Base-by-base conservation (phyloP, 179 eudicot species). In the Beta corolliflora region DNA sequence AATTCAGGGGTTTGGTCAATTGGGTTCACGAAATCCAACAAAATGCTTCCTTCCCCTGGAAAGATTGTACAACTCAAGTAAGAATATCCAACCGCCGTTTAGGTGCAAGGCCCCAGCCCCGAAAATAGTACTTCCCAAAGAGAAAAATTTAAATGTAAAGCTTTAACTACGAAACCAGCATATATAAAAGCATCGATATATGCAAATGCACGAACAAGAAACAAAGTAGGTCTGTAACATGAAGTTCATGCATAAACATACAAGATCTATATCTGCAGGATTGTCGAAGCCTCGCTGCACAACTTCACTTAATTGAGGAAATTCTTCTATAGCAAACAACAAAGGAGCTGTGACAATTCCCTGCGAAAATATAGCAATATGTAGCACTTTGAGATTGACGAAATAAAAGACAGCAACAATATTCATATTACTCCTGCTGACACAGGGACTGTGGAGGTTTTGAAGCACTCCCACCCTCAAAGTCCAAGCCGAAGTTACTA, bases 331-430 rank as follows among this genome's bases (percentile, higher is more conserved):
- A 11, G 99, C 99, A 86, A 87, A 95, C 77, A 95, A 83, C 75
- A 94, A 86, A 29, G 99, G 98, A 76, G 99, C 97, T 36, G 98
- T 95, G 54, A 95, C 88, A 65, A 95, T 94, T 73, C 99, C 98
- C 98, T 94, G 58, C 64, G 76, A 66, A 73, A 68, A 72, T 9
- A 31, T 14, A 74, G 45, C 74, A 77, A 46, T 13, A 10, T 76
- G 48, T 19, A 68, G 53, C 45, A 21, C 13, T 70, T 67, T 64
- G 64, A 75, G 80, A 79, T 25, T 18, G 48, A 76, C 53, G 52
- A 54, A 21, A 59, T n/a, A 21, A 44, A 23, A 46, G 61, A 66
- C 6, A 63, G 48, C 31, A 44, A 7, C 16, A 50, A 18, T 56
- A 73, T 14, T 21, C 18, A 2, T 54, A 31, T 13, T 2, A 16